Evolutionary conservation across 2,329 filamentous ascomycete species (phyloP), one percentile per base, ranked within the genome.

Genomic region (Pseudogymnoascus sp.): DNA sequence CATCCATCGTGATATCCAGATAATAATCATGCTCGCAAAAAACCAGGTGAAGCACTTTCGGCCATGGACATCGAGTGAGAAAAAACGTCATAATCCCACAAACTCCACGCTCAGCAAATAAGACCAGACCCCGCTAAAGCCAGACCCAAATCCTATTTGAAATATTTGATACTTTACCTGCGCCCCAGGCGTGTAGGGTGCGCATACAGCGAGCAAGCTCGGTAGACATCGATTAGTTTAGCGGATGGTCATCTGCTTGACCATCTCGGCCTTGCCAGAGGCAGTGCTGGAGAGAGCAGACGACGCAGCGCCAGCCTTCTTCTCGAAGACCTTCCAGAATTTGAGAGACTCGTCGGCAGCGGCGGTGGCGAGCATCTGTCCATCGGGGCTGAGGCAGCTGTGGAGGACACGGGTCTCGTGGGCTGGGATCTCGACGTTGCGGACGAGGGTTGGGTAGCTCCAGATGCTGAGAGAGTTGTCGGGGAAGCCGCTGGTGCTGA

Each of bases 271-370:
- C 79, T 93, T 93, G 75, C 83, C 84, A 58, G 87, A 87, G 63
- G 88, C 80, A 65, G 86, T 86, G 62, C 86, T 82, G 68, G 83
- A 81, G 63, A 84, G 82, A 60, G 86, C 80, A 57, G 85, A 83
- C 59, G 86, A 83, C 63, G 83, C 79, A 63, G 83, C 79, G 61
- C 91, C 92, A 16, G 92, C 81, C 85, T 97, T 97, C 85, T 96
- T 97, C 83, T 99, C 94, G 72, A 99, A 99, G 69, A 99, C 83
- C 86, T 99, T 99, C 94, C 94, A 99, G 83, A 99, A 99, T 80
- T 99, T 99, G 75, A 99, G 82, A 72, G 88, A 93, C 81, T 99
- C 94, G 71, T 99, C 94, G 37, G 93, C 92, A 69, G 93, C 90
- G 63, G 94, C 93, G 59, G 94, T 99, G 58, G 94, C 94, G 61